Evolutionary conservation across 75 land plant species (phyloP).

Genomic region (Picea glauca): DNA sequence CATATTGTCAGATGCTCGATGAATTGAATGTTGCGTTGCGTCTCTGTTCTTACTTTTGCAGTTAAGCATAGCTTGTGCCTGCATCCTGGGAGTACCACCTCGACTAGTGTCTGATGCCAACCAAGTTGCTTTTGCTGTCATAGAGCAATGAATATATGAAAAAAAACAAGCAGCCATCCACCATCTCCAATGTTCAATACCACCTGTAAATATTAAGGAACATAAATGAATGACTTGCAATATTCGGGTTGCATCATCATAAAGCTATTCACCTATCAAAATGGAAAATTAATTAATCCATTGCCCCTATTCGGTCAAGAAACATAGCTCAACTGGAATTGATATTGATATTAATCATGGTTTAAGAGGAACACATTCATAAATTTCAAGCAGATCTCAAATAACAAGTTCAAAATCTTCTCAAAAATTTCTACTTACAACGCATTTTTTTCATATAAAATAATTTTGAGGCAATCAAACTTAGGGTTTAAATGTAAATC

Average conservation of each 20-base stretch:
- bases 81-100: no score
- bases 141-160: conserved; percentile 3
- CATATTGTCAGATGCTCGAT: not conserved
- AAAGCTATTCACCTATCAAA: not conserved
- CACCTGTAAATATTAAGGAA: not conserved
- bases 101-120: not conserved
- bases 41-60: not conserved
- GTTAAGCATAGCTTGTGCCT: not conserved
- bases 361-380: not conserved
- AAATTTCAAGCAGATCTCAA: not conserved
- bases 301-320: not conserved
- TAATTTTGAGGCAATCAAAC: no score
- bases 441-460: no score
- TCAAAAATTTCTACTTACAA: no score
- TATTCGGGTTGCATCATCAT: not conserved
- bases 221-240: conserved; percentile 4
- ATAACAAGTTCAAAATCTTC: not conserved
- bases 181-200: conserved; percentile 1
- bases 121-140: conserved; percentile 3
- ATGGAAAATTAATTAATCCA: not conserved
- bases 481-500: no score
- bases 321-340: not conserved
- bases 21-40: not conserved
- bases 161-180: conserved; percentile 11
- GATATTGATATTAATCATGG: no score